Conservation (phyloP, 2,329 filamentous ascomycete species). For the Aspergillus tubingensis region DNA sequence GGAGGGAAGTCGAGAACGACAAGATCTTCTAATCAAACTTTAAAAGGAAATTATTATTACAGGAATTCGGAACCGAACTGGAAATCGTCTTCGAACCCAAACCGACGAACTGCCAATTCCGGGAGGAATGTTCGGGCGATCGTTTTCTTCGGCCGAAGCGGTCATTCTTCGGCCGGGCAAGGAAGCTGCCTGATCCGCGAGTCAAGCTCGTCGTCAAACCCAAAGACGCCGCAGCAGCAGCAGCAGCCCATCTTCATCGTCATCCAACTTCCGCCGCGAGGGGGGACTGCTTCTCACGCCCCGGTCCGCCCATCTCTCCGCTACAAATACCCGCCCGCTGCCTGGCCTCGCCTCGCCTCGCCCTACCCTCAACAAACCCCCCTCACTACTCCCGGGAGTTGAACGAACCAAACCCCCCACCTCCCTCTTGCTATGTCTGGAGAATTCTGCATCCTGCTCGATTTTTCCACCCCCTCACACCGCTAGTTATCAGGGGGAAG, state of each 20-base stretch:
- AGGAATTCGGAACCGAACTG: not conserved
- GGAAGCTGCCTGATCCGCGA: conserved; percentile 1
- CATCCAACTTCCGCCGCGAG: not conserved
- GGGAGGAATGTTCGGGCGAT: conserved; percentile 4
- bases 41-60: not conserved
- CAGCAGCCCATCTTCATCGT: not conserved
- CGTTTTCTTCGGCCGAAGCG: conserved; percentile 8
- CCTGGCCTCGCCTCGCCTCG: not conserved
- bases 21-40: not conserved
- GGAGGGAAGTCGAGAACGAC: not conserved
- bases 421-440: not conserved
- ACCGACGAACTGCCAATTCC: not conserved
- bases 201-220: not conserved
- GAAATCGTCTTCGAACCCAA: not conserved
- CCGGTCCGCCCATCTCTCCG: not conserved
- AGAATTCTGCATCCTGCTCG: not conserved
- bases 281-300: not conserved
- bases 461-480: not conserved
- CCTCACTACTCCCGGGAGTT: not conserved
- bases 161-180: conserved; percentile 8
- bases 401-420: too few relatives aligned
- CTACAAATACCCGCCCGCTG: conserved; percentile 5
- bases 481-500: not conserved
- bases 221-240: not conserved
- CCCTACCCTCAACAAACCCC: not conserved